phyloP scores from a whole-genome alignment of 306 rosid species.

The Gastrolobium bilobum region DNA sequence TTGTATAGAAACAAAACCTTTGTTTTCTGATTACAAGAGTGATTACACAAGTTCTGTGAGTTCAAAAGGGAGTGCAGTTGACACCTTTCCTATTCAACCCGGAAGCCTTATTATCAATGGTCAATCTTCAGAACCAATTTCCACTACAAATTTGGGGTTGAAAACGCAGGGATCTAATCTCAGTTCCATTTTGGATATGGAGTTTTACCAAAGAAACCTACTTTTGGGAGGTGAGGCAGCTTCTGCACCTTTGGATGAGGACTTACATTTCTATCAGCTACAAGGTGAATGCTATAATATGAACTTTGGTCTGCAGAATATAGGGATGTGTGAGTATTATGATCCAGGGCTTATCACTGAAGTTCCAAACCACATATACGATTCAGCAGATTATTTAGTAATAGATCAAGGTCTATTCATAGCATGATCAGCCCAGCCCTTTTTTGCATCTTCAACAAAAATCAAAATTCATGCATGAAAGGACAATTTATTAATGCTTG shows the following conservation, averaged over 20 bases:
- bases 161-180: constrained; percentile 64
- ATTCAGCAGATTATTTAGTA: constrained; percentile 70
- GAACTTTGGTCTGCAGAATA: constrained; percentile 63
- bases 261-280: constrained; percentile 62
- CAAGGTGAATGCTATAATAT: constrained; percentile 63
- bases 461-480: constrained; percentile 45
- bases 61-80: constrained; percentile 55
- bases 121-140: constrained; percentile 61
- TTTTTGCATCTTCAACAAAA: constrained; percentile 47
- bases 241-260: constrained; percentile 67
- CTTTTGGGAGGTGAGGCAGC: constrained; percentile 60
- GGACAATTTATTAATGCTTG: constrained; percentile 51
- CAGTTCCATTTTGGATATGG: constrained; percentile 63
- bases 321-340: constrained; percentile 64
- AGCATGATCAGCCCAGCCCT: constrained; percentile 57
- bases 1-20: constrained; percentile 59
- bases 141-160: constrained; percentile 56
- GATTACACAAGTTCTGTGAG: constrained; percentile 51
- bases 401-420: constrained; percentile 85
- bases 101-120: constrained; percentile 55
- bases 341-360: constrained; percentile 71
- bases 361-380: constrained; percentile 67
- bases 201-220: constrained; percentile 61
- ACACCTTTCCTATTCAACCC: constrained; percentile 61
- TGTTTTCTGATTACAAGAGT: constrained; percentile 59